Percentiles rank a stretch among this genome's conserved stretches.
phyloP scores from a whole-genome alignment of 139 green algal genomes.

The Edaphochlamys debaryana region DNA sequence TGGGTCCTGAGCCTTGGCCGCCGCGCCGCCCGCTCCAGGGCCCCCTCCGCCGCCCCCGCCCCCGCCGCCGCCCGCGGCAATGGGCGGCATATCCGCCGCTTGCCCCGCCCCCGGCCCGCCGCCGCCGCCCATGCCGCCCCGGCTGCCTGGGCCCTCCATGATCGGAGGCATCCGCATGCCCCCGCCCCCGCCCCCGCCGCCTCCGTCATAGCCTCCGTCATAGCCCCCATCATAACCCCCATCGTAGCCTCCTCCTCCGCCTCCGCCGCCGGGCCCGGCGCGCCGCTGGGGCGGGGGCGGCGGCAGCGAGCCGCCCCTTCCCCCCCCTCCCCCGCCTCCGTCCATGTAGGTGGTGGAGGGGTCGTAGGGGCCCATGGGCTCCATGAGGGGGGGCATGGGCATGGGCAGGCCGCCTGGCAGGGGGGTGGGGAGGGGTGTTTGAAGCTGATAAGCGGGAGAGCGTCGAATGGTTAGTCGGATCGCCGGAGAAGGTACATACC shows the following conservation, averaged over 20 bases:
- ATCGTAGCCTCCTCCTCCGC: background rate
- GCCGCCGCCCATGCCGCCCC: background rate
- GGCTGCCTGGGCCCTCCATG: background rate
- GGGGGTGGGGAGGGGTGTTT: too few relatives aligned
- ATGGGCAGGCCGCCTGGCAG: too few relatives aligned
- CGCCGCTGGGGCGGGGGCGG: background rate
- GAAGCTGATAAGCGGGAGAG: too few relatives aligned
- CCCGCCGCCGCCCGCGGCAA: too few relatives aligned
- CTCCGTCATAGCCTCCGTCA: too few relatives aligned
- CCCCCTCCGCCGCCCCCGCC: too few relatives aligned
- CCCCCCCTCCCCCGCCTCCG: background rate
- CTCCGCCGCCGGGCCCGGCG: too few relatives aligned
- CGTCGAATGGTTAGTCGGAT: too few relatives aligned
- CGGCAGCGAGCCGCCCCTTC: background rate
- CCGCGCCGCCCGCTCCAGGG: too few relatives aligned
- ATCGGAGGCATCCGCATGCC: background rate
- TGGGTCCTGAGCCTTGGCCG: background rate
- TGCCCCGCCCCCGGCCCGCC: background rate
- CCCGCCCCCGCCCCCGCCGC: too few relatives aligned
- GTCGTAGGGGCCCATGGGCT: background rate
- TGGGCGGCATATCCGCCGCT: background rate
- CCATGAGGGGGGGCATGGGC: too few relatives aligned
- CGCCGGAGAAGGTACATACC: too few relatives aligned
- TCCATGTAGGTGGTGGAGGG: constrained; percentile 26
- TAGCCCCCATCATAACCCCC: background rate